Evolutionary conservation across 305 asterid species (phyloP).

Genomic region (Nicotiana rustica): DNA sequence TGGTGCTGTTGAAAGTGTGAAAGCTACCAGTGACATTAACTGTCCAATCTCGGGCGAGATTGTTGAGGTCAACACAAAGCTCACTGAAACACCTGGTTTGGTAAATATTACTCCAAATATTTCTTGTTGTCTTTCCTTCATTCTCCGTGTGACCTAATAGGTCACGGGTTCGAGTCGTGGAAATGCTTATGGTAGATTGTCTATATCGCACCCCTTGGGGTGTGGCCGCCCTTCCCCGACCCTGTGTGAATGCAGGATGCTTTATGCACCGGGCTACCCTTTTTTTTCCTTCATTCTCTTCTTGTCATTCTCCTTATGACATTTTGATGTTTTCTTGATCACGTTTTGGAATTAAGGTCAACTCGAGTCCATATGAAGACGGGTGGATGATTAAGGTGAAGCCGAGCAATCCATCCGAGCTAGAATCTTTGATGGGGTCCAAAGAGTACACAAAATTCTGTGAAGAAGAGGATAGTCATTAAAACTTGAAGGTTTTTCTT

Average conservation of each 20-base stretch:
- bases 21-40: constrained; percentile 86
- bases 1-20: constrained; percentile 94
- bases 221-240: too few relatives aligned
- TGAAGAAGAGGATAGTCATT: constrained; percentile 71
- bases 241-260: too few relatives aligned
- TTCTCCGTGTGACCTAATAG: too few relatives aligned
- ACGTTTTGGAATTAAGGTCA: constrained; percentile 57
- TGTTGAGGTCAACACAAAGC: constrained; percentile 74
- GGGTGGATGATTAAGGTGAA: constrained; percentile 98
- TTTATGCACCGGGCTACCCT: too few relatives aligned
- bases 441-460: constrained; percentile 83
- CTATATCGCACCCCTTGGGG: too few relatives aligned
- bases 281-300: too few relatives aligned
- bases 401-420: constrained; percentile 70
- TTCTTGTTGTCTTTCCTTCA: background rate
- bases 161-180: too few relatives aligned
- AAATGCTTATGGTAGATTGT: too few relatives aligned
- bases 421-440: constrained; percentile 64
- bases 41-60: constrained; percentile 94
- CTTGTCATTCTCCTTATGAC: background rate
- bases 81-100: constrained; percentile 72
- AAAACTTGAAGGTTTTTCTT: background rate
- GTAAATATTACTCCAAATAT: constrained; percentile 45
- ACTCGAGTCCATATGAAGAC: constrained; percentile 83
- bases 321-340: background rate